Evolutionary conservation across 1,139 yeast species (phyloP).

Genomic region (Kodamaea ohmeri): DNA sequence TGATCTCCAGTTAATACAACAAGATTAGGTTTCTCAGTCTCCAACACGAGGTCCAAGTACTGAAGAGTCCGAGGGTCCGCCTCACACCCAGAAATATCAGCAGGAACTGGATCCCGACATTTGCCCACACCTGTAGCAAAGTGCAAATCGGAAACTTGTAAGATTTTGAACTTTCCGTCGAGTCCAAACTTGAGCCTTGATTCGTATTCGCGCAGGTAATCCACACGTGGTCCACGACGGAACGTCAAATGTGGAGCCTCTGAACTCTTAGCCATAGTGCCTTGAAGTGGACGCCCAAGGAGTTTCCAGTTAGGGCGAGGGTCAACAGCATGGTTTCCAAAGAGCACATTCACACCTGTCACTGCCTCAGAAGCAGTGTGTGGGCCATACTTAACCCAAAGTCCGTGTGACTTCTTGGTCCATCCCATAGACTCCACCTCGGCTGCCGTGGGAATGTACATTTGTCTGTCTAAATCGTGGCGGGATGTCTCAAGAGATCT

Average conservation of each 20-base stretch:
- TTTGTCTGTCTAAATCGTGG: conserved; percentile 23
- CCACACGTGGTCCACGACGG: conserved; percentile 23
- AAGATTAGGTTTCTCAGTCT: conserved; percentile 71
- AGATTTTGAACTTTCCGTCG: conserved; percentile 61
- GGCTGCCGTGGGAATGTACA: conserved; percentile 31
- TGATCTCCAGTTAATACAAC: conserved; percentile 89
- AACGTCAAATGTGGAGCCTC: conserved; percentile 30
- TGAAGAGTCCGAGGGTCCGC: conserved; percentile 71
- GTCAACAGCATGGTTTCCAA: conserved; percentile 71
- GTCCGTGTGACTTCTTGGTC: conserved; percentile 35
- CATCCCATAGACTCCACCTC: conserved; percentile 35
- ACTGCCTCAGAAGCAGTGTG: conserved; percentile 21
- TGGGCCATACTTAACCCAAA: conserved; percentile 51
- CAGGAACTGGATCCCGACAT: conserved; percentile 70
- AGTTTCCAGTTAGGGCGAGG: conserved; percentile 74
- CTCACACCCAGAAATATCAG: conserved; percentile 45
- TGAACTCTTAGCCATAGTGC: conserved; percentile 18
- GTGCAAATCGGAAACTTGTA: conserved; percentile 87
- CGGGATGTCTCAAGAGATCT: conserved; percentile 13
- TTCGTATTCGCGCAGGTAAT: conserved; percentile 23
- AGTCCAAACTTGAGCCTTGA: conserved; percentile 26
- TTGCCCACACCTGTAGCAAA: conserved; percentile 72
- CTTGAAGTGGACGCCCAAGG: conserved; percentile 25
- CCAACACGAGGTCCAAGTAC: conserved; percentile 64
- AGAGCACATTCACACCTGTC: conserved; percentile 57